A percentile compares a stretch with the other conserved stretches of the same genome.
Conservation (phyloP, 768 basidiomycete species). For the Rhizopogon sp. region DNA sequence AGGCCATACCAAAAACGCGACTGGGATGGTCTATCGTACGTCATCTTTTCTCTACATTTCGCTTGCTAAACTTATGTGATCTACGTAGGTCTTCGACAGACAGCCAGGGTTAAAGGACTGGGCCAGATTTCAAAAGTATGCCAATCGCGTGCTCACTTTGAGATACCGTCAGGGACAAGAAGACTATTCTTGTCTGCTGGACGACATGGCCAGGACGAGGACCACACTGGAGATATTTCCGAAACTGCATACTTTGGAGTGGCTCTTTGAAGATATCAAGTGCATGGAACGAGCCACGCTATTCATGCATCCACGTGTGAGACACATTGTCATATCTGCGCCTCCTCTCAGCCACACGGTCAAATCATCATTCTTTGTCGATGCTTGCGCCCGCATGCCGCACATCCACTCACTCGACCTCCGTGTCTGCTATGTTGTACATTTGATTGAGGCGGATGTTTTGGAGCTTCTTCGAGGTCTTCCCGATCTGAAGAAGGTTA, state of each 20-base stretch:
- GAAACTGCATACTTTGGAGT: constrained; percentile 46
- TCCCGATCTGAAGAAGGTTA: constrained; percentile 40
- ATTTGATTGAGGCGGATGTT: constrained; percentile 37
- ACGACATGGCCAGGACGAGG: constrained; percentile 54
- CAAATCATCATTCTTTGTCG: constrained; percentile 23
- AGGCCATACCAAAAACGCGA: constrained; percentile 33
- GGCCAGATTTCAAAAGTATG: constrained; percentile 51
- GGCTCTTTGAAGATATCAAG: constrained; percentile 28
- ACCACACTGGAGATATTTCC: constrained; percentile 50
- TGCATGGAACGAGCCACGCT: constrained; percentile 38
- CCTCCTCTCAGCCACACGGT: constrained; percentile 8
- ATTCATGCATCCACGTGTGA: constrained; percentile 56
- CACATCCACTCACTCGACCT: constrained; percentile 43
- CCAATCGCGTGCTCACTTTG: constrained; percentile 40
- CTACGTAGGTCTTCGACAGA: constrained; percentile 34
- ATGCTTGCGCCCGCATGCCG: constrained; percentile 47
- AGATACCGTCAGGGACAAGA: constrained; percentile 9
- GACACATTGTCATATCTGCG: constrained; percentile 29
- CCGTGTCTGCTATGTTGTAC: constrained; percentile 35
- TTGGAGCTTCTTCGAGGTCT: constrained; percentile 36
- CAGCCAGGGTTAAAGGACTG: constrained; percentile 46
- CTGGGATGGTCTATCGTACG: constrained; percentile 20
- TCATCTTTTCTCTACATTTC: constrained; percentile 1
- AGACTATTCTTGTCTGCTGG: constrained; percentile 23
- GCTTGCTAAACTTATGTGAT: not conserved